These are phyloP conservation scores for Chimonanthus praecox DNA, from an alignment of 164 flowering plant species.

Conservation along the genomic window DNA sequence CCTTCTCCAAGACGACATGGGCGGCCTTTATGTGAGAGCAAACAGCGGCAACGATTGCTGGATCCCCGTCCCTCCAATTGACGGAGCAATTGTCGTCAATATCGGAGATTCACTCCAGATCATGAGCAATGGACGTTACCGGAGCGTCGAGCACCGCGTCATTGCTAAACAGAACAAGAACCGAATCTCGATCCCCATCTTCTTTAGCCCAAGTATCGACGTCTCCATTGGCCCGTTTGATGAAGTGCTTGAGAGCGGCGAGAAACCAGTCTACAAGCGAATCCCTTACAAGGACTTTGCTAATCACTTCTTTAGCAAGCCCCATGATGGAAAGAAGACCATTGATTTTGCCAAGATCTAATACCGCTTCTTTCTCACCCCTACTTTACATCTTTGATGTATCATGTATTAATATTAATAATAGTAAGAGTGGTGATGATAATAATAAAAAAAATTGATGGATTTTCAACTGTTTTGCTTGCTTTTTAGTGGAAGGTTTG, in stretches of 20 bases:
- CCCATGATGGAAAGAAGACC: conserved; percentile 12
- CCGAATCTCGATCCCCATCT: conserved; percentile 13
- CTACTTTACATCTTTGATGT: too few relatives aligned
- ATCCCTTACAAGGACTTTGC: conserved; percentile 12
- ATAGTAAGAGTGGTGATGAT: too few relatives aligned
- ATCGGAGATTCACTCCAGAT: conserved; percentile 3
- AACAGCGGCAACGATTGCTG: neutral
- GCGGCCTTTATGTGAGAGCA: conserved; percentile 18
- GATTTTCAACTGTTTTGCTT: too few relatives aligned
- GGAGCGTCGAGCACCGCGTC: conserved; percentile 15
- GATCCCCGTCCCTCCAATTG: too few relatives aligned
- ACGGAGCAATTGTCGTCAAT: too few relatives aligned
- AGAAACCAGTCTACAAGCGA: conserved; percentile 11
- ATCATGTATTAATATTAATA: too few relatives aligned
- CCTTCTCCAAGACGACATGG: conserved; percentile 20
- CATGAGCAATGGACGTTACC: conserved; percentile 19
- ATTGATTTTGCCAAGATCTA: conserved; percentile 9
- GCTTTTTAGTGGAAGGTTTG: too few relatives aligned
- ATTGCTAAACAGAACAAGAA: conserved; percentile 7
- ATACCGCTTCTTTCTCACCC: too few relatives aligned
- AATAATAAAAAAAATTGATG: too few relatives aligned
- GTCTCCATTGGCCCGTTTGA: conserved; percentile 16
- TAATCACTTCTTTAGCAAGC: conserved; percentile 10
- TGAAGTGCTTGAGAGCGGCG: conserved; percentile 9
- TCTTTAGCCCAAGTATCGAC: conserved; percentile 14